Base-by-base conservation (phyloP, 192 early-diverging fungal genomes). In the Backusella parvicylindrica region DNA sequence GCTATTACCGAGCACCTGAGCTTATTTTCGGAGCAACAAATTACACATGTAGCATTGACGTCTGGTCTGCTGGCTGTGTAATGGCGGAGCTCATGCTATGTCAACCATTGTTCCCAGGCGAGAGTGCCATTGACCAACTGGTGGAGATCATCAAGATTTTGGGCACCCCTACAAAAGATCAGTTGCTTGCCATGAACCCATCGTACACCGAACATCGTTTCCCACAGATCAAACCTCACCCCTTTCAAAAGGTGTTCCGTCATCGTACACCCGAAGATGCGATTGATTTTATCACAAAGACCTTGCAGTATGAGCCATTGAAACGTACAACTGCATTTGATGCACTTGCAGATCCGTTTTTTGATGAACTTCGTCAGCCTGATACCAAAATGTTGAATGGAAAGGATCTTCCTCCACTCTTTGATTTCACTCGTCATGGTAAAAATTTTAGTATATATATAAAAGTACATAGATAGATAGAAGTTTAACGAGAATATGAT, bases 81-180 rank as follows among this genome's bases (percentile, higher is more conserved):
- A 96, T 97, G 95, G 95, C 95, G 6, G 96, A 97, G 85, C 86
- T 97, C 71, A 95, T 96, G 88, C 88, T 95, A 43, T 94, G 94
- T 36, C 93, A 93, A 76, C 96, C 96, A 16, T 81, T 97, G 68
- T 97, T 97, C 88, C 94, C 95, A 6, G 96, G 96, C 30, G 96
- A 98, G 83, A 95, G 93, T 63, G 95, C 96, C 38, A 96, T 99
- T 56, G 97, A 99, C 78, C 97, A 99, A 79, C 87, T 99, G 30
- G 97, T 99, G 12, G 96, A 99, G 84, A 98, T 98, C 78, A 98
- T 98, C 87, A 98, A 98, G 85, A 92, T 97, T 18, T 87, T 98
- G 21, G 97, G 97, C 60, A 99, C 96, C 28, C 97, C 96, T 32
- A 95, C 95, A 60, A 87, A 91, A 69, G 97, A 98, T 66, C 97